Evolutionary conservation across 371 early-diverging fungal species (phyloP).

Genomic region (Batrachochytrium dendrobatidis): DNA sequence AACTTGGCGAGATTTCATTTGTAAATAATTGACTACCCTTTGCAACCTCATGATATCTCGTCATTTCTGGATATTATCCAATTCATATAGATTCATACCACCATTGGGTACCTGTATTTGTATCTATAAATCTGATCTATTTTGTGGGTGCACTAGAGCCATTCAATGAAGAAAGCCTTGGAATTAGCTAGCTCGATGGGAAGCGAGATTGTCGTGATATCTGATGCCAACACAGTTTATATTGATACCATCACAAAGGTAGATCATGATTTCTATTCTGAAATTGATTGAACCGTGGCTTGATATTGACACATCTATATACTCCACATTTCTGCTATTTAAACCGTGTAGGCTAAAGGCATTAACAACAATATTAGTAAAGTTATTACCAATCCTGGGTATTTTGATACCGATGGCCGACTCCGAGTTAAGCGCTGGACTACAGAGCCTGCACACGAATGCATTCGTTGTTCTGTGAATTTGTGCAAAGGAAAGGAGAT

Average conservation of each 20-base stretch:
- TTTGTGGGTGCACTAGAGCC: no score
- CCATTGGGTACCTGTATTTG: no score
- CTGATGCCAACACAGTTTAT: conserved; percentile 69
- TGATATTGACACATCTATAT: neutral
- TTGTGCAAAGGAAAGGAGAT: conserved; percentile 67
- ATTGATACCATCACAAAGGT: conserved; percentile 63
- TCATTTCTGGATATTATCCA: no score
- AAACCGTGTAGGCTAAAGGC: conserved; percentile 53
- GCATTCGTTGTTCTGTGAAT: conserved; percentile 59
- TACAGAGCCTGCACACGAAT: conserved; percentile 48
- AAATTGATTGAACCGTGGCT: neutral
- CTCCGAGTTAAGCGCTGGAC: conserved; percentile 48
- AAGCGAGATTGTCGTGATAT: conserved; percentile 53
- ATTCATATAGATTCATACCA: no score
- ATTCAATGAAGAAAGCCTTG: conserved; percentile 47
- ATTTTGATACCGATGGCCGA: conserved; percentile 45
- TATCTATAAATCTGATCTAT: no score
- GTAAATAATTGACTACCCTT: no score
- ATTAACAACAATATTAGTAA: conserved; percentile 45
- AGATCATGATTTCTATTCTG: conserved; percentile 3
- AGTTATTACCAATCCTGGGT: conserved; percentile 67
- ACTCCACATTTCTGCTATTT: neutral
- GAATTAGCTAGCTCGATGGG: conserved; percentile 39
- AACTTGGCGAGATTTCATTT: conserved; percentile 50
- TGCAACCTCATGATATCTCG: no score